Base-by-base conservation (phyloP, 2,329 filamentous ascomycete genomes). In the Fusarium cicatricum region DNA sequence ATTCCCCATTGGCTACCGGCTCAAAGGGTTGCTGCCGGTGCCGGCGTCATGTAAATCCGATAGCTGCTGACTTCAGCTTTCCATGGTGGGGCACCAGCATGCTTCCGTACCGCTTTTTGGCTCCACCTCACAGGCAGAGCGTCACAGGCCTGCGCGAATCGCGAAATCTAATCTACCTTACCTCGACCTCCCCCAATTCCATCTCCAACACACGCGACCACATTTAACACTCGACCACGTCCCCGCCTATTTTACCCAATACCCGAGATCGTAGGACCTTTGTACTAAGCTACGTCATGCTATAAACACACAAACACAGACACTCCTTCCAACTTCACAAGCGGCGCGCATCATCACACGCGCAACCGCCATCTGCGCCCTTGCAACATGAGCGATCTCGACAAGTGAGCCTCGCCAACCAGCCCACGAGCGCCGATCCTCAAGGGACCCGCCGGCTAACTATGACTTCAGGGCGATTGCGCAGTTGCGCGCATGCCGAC, bases 401-500 rank as follows among this genome's bases (percentile, higher is more conserved):
- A 98, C 80, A 90, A 87, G 93, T 96, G 82, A 66, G 80, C 52
- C 49, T 40, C 46, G 43, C 23, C 26, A 23, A 31, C 23, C 23
- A 32, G 16, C 29, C 8, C 29, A 42, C 46, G 21, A 48, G 26
- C 31, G n/a, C 45, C 49, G 26, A 39, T 52, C 49, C 31, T 53
- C 41, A 32, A 12, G 23, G 40, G 37, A 49, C 17, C 32, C 23
- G 46, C 17, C 33, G 38, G 51, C 62, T 63, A 55, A 68, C 4
- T 33, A 36, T 14, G 16, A 48, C 38, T 46, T 16, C 53, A 97
- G 94, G 78, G 93, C 93, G 55, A 99, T 99, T 72, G 90, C 91
- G 75, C 93, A 97, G 77, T 83, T 99, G 72, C 92, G 95, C 80
- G 90, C 92, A 73, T 99, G 95, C 78, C 91, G 93, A 60, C 93